Evolutionary conservation across 208 protist genomes (phyloP), one percentile per base, ranked within the genome.

Genomic region (Borovskyia barvae): DNA sequence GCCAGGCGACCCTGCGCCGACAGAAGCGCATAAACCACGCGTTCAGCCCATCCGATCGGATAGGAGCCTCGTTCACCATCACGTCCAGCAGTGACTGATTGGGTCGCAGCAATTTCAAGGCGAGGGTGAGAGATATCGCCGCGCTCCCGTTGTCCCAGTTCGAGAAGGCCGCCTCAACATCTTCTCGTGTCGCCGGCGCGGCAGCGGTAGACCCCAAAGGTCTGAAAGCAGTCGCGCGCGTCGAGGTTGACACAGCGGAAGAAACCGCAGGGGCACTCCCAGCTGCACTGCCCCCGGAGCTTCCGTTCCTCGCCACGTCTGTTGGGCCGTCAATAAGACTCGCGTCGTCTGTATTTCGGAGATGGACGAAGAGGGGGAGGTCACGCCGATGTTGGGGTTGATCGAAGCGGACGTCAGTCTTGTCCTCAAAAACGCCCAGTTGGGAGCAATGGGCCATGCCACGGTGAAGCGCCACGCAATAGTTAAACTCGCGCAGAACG

Each of bases 21-120:
- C 85, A 94, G 71, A 92, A 94, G 52, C 68, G 71, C 15, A 72
- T 82, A 22, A 94, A 68, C 85, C 88, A 94, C 24, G 49, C 50
- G 56, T 94, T 94, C 19, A 90, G 49, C 30, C 67, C 54, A 20
- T 66, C 70, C 2, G 79, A 91, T 28, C 51, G 58, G 48, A 94
- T 82, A n/a, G 80, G 53, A 5, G 70, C 58, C 52, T 94, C 88
- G 62, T 94, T 92, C 42, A 94, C 78, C 46, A 90, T 72, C 24
- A 90, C 75, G 48, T 94, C 78, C 15, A 94, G 59, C 32, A 90
- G 37, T 32, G 85, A 83, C 52, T 89, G 68, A 45, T 82, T 63
- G 11, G 84, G 88, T 5, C 85, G 74, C 19, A 94, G 70, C 24
- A 82, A 39, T 43, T 82, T 76, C 35, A 94, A 66, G 3, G 75